Conservation (phyloP, 768 basidiomycete genomes). For the Gyrodon lividus region DNA sequence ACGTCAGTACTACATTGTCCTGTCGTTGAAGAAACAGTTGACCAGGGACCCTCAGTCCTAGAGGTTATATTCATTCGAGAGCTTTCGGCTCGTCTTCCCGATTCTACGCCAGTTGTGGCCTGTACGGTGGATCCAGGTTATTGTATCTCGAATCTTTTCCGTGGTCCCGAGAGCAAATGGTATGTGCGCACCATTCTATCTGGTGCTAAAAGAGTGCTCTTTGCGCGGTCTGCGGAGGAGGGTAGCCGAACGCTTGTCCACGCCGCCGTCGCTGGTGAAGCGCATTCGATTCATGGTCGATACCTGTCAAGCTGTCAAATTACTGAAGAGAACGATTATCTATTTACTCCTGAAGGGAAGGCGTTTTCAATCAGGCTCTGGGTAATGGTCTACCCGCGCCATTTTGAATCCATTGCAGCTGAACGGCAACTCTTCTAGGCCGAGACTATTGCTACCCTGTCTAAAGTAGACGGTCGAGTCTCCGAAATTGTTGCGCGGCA, state of each 20-base stretch:
- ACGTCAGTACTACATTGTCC: constrained; percentile 13
- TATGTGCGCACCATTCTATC: background rate
- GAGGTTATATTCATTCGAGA: constrained; percentile 35
- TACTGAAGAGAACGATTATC: constrained; percentile 31
- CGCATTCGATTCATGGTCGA: constrained; percentile 28
- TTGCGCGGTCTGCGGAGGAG: constrained; percentile 30
- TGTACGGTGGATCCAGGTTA: constrained; percentile 34
- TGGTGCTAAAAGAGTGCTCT: constrained; percentile 9
- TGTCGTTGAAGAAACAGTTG: background rate
- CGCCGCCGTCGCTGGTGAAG: constrained; percentile 29
- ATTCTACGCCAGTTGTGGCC: constrained; percentile 21
- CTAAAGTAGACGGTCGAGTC: constrained; percentile 21
- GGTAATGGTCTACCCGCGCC: constrained; percentile 22
- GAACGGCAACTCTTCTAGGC: constrained; percentile 8
- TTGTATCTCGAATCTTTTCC: constrained; percentile 30
- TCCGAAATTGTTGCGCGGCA: constrained; percentile 16
- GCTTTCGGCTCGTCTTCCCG: constrained; percentile 28
- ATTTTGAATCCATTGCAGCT: background rate
- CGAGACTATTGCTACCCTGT: constrained; percentile 21
- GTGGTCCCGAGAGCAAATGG: constrained; percentile 7
- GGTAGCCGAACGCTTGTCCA: constrained; percentile 37
- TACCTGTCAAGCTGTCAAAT: constrained; percentile 28
- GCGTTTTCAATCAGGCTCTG: constrained; percentile 30
- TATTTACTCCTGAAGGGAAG: constrained; percentile 28
- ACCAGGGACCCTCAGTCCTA: constrained; percentile 23